Evolutionary conservation across 306 rosid genomes (phyloP).

Genomic region (Malus sieversii): DNA sequence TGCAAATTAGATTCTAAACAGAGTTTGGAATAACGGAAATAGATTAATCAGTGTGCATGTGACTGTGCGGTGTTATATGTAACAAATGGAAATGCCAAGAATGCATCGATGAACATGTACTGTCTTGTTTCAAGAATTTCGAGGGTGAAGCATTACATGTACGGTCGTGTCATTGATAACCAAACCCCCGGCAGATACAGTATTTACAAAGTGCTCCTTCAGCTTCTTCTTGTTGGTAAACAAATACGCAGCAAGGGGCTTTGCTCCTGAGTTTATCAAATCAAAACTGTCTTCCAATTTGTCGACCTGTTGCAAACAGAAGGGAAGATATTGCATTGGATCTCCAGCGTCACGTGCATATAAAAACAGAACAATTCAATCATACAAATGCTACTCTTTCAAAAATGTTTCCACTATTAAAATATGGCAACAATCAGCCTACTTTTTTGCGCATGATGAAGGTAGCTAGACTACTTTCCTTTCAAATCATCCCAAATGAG

Average conservation of each 20-base stretch:
- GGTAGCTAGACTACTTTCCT: background rate
- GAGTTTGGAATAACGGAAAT: background rate
- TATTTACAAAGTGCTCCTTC: conserved; percentile 60
- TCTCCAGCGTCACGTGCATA: background rate
- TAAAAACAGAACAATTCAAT: background rate
- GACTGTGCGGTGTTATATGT: background rate
- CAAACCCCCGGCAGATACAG: conserved; percentile 87
- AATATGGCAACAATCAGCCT: background rate
- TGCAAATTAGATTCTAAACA: background rate
- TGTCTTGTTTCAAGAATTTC: background rate
- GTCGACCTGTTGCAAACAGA: conserved; percentile 49
- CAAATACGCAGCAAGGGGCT: conserved; percentile 97
- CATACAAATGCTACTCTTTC: background rate
- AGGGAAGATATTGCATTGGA: background rate
- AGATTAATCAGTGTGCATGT: background rate
- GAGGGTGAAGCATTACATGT: conserved; percentile 49
- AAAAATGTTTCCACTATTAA: conserved; percentile 6
- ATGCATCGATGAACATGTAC: background rate
- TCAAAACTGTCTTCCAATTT: conserved; percentile 75
- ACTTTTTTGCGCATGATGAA: background rate
- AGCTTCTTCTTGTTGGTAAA: conserved; percentile 70
- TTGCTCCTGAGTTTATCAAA: conserved; percentile 67
- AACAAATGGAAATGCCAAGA: background rate
- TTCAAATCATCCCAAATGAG: background rate
- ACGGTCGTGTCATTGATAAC: conserved; percentile 68